Evolutionary conservation across 139 green algal genomes (phyloP).

Genomic region (Volvox africanus): DNA sequence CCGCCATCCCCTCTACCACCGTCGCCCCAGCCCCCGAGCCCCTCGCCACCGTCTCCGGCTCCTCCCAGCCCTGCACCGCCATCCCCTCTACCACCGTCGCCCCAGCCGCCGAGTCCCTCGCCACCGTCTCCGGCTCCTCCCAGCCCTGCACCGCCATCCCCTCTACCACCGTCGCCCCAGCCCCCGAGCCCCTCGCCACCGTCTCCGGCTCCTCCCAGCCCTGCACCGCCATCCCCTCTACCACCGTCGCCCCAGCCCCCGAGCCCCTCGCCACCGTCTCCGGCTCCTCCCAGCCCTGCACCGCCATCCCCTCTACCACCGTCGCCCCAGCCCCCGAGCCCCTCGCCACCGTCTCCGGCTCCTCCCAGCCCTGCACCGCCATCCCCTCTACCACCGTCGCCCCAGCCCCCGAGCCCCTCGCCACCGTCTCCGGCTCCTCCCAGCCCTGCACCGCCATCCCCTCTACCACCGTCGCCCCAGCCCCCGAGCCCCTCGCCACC

Average conservation of each 20-base stretch:
- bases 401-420: neutral
- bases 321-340: neutral
- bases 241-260: no score
- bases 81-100: neutral
- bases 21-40: no score
- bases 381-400: neutral
- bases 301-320: no score
- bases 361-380: neutral
- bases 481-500: no score
- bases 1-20: neutral
- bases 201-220: neutral
- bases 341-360: neutral
- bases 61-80: neutral
- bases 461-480: no score
- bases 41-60: neutral
- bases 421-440: neutral
- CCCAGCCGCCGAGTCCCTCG: neutral
- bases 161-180: neutral
- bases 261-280: no score
- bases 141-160: neutral
- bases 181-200: no score
- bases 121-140: neutral
- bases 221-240: neutral
- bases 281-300: no score
- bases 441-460: neutral